Evolutionary conservation across 2,329 filamentous ascomycete species (phyloP), one percentile per base, ranked within the genome.

Genomic region (Hypoxylon sp.): DNA sequence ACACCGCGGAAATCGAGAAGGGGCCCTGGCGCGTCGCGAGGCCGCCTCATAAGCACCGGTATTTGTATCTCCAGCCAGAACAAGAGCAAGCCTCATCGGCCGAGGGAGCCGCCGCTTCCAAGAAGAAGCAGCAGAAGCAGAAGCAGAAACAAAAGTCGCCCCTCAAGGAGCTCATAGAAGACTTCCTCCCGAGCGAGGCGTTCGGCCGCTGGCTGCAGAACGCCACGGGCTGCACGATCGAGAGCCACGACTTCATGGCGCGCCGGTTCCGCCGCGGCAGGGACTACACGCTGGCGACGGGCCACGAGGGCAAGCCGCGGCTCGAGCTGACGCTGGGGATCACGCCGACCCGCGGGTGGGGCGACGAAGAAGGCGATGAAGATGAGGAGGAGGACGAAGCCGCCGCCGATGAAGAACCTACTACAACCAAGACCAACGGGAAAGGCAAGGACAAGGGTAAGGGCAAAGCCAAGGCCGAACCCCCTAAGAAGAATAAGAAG

Each of bases 41-140:
- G 30, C 95, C 95, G 39, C 95, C 95, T 0, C 94, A 99, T 80
- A 99, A 99, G 81, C 93, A 97, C 75, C 91, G 94, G 13, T 99
- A 91, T 76, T 82, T 97, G 1, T 99, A 95, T 78, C 85, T 92
- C 62, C 88, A 93, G 70, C 81, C 79, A 68, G 82, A 73, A 17
- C 34, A 6, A n/a, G 8, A n/a, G 6, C 15, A 41, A 2, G n/a
- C 37, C 17, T 5, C 37, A 2, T 4, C 34, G n/a, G 2, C 6
- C 17, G 37, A 13, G 10, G 6, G 15, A 15, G 6, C 51, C 78
- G 79, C 55, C 3, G 66, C 77, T n/a, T n/a, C n/a, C n/a, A n/a
- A n/a, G n/a, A n/a, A n/a, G n/a, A n/a, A n/a, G n/a, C n/a, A n/a
- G n/a, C n/a, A n/a, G n/a, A 41, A 41, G n/a, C n/a, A 41, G 11